A percentile compares a stretch with the other conserved stretches of the same genome.
Conservation (phyloP, 2,329 filamentous ascomycete species). For the Aspergillus pseudoviridinutans region DNA sequence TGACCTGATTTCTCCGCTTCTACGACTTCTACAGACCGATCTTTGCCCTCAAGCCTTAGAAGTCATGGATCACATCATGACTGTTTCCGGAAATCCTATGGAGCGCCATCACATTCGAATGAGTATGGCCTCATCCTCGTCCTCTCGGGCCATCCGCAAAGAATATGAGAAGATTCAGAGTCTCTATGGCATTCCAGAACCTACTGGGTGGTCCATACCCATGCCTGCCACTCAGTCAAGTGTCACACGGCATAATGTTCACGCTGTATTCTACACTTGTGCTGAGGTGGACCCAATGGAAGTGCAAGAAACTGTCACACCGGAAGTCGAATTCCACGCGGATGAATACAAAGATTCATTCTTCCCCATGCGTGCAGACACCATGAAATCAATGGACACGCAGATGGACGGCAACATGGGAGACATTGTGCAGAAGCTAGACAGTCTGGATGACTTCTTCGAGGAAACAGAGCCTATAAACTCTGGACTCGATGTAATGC, state of each 20-base stretch:
- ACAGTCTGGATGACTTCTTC: slow-evolving; percentile 78
- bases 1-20: slow-evolving; percentile 87
- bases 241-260: slow-evolving; percentile 83
- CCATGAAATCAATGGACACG: slow-evolving; percentile 84
- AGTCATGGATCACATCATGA: slow-evolving; percentile 92
- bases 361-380: slow-evolving; percentile 78
- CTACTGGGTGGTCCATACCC: slow-evolving; percentile 93
- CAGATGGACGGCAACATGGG: slow-evolving; percentile 62
- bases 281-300: slow-evolving; percentile 62
- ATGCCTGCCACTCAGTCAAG: slow-evolving; percentile 86
- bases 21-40: slow-evolving; percentile 85
- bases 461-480: slow-evolving; percentile 62
- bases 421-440: slow-evolving; percentile 75
- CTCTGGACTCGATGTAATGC: slow-evolving; percentile 45
- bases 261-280: slow-evolving; percentile 94
- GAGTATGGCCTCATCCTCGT: slow-evolving; percentile 86
- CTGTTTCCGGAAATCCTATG: slow-evolving; percentile 85
- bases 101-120: slow-evolving; percentile 93
- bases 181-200: slow-evolving; percentile 92
- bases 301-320: slow-evolving; percentile 61
- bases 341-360: slow-evolving; percentile 80
- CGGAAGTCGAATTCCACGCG: slow-evolving; percentile 86
- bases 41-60: slow-evolving; percentile 89
- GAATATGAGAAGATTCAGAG: slow-evolving; percentile 94
- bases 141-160: slow-evolving; percentile 80